Evolutionary conservation across 257 asterid species (phyloP).

Genomic region (Coffea canephora): DNA sequence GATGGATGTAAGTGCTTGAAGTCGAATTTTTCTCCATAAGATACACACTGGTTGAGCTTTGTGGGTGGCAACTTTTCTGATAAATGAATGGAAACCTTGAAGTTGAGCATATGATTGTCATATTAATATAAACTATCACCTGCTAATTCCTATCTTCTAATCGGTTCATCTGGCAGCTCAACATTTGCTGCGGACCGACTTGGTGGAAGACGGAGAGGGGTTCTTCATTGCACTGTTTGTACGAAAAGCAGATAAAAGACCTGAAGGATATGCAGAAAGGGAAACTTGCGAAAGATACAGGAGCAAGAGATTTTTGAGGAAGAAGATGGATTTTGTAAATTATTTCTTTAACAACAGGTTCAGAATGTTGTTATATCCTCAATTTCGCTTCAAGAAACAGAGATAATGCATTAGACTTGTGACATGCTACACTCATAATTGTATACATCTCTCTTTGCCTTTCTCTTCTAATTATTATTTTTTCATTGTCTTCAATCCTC

Average conservation of each 20-base stretch:
- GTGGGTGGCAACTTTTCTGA: background rate
- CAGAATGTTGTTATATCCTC: constrained; percentile 11
- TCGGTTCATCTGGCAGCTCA: constrained; percentile 42
- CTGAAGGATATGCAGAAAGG: background rate
- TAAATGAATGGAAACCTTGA: background rate
- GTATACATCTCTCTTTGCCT: too few relatives aligned
- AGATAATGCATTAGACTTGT: background rate
- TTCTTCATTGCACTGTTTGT: constrained; percentile 79
- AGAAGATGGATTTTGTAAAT: constrained; percentile 20
- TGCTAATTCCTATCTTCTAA: background rate
- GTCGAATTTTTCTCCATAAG: background rate
- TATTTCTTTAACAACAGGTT: constrained; percentile 11
- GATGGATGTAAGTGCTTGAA: constrained; percentile 67
- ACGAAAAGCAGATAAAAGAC: constrained; percentile 22
- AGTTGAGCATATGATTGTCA: background rate
- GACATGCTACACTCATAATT: too few relatives aligned
- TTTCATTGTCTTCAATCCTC: too few relatives aligned
- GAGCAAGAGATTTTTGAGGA: background rate
- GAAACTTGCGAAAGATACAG: background rate
- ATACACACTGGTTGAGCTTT: too few relatives aligned
- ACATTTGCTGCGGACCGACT: constrained; percentile 64
- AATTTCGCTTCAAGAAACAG: background rate
- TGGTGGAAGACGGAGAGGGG: constrained; percentile 70
- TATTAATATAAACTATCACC: background rate
- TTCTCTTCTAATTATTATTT: too few relatives aligned